Conservation (phyloP, 805 yeast species). For the Saturnispora zaruensis region DNA sequence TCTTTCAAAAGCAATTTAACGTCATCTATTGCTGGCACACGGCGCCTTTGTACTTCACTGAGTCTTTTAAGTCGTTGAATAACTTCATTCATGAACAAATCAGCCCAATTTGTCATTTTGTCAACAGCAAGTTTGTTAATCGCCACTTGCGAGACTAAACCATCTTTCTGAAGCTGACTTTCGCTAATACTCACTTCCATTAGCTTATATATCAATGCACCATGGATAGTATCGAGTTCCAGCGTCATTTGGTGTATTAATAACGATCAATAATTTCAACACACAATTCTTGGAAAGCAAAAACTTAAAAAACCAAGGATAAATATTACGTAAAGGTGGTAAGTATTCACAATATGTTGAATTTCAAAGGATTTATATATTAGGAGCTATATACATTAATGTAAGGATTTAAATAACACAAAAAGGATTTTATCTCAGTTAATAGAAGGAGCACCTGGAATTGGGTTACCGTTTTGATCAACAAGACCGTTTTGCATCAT, state of each 20-base stretch:
- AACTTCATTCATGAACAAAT: slow-evolving; percentile 32
- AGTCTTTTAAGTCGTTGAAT: slow-evolving; percentile 37
- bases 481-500: slow-evolving; percentile 83
- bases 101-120: slow-evolving; percentile 30
- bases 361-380: not conserved
- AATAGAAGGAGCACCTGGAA: slow-evolving; percentile 61
- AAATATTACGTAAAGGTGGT: not conserved
- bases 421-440: not conserved
- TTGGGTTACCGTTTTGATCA: slow-evolving; percentile 79
- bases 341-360: not conserved
- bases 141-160: not conserved
- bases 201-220: not conserved
- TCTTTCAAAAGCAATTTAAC: slow-evolving; percentile 36
- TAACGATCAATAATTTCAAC: not conserved
- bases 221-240: not conserved
- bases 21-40: slow-evolving; percentile 45
- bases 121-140: slow-evolving; percentile 29
- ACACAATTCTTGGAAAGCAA: not conserved
- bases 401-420: not conserved
- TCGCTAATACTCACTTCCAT: not conserved
- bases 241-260: not conserved
- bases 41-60: slow-evolving; percentile 53
- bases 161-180: not conserved
- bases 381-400: slow-evolving; percentile 2
- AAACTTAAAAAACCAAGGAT: not conserved